Base-by-base conservation (phyloP, 2,329 filamentous ascomycete genomes). In the Pseudogymnoascus sp. region DNA sequence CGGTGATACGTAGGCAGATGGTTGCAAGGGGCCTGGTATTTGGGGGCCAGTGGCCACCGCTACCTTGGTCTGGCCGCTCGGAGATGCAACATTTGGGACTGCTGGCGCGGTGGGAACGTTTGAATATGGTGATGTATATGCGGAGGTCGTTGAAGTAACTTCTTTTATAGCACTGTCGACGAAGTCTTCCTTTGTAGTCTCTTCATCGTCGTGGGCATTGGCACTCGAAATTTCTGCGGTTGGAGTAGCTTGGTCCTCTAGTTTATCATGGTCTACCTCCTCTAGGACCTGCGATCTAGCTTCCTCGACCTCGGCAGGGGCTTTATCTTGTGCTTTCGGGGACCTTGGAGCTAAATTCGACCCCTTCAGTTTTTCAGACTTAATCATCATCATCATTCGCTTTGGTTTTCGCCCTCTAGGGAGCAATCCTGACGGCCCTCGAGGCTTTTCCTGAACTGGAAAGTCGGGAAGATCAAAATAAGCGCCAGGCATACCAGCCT, bases 401-500 rank as follows among this genome's bases (percentile, higher is more conserved):
- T 62, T 63, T 44, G 44, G 35, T 17, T 40, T 42, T 33, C 44
- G n/a, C 8, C 63, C 63, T 36, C 57, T 64, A n/a, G 21, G 36
- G 13, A 26, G 61, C n/a, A 23, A 9, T 15, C 59, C 36, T 15
- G 50, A 57, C 5, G 50, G 50, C 10, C 50, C 50, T 44, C 42
- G 64, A 15, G 28, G 8, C 28, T 57, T 47, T 33, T 60, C 44
- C 59, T 36, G 33, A 42, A 61, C 38, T 26, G 59, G 21, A 8
- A 62, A 64, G 6, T 62, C 65, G 10, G 65, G 33, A 7, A 66
- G 63, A 11, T 67, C 61, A 17, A 65, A 63, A 62, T 69, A 69
- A 7, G 66, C 68, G 21, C 67, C 64, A n/a, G 65, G 19, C 9
- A 62, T 63, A 35, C 68, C 68, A 8, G 57, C 66, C 21, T 68